Conservation (phyloP, 2,329 filamentous ascomycete genomes). For the Diaporthe sp. region DNA sequence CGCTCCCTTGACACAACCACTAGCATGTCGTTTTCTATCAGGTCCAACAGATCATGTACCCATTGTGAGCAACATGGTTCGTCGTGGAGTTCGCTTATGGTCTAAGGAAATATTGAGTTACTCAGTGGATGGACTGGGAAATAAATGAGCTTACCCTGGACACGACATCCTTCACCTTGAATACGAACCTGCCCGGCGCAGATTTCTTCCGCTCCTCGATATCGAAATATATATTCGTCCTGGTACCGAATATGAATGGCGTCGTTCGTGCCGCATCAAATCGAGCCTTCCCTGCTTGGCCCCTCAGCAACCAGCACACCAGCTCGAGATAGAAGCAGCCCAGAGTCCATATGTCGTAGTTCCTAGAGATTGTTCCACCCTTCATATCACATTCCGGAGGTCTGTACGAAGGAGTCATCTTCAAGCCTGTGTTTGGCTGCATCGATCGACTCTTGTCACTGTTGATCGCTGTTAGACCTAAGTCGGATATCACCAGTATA, state of each 20-base stretch:
- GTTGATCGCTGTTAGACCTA: conserved; percentile 34
- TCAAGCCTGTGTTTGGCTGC: conserved; percentile 12
- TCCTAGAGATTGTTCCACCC: conserved; percentile 28
- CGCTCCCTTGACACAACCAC: neutral
- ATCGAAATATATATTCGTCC: conserved; percentile 19
- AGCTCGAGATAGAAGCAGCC: conserved; percentile 48
- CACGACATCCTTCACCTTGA: conserved; percentile 29
- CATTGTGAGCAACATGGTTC: neutral
- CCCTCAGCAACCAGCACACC: conserved; percentile 45
- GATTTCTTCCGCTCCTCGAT: neutral
- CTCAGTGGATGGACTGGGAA: rapidly evolving
- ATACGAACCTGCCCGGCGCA: neutral
- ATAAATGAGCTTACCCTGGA: neutral
- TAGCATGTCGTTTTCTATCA: conserved; percentile 23
- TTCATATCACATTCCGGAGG: conserved; percentile 33
- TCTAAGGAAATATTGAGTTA: neutral
- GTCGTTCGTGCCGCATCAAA: conserved; percentile 14
- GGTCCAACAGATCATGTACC: neutral
- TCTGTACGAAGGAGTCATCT: conserved; percentile 31
- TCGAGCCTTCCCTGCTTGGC: neutral
- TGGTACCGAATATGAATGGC: conserved; percentile 11
- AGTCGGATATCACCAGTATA: conserved; percentile 32
- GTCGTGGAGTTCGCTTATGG: conserved; percentile 18
- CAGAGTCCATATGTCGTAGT: conserved; percentile 47
- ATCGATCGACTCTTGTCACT: conserved; percentile 29